Conservation (phyloP, 2,329 filamentous ascomycete genomes). For the Zasmidium cellare region DNA sequence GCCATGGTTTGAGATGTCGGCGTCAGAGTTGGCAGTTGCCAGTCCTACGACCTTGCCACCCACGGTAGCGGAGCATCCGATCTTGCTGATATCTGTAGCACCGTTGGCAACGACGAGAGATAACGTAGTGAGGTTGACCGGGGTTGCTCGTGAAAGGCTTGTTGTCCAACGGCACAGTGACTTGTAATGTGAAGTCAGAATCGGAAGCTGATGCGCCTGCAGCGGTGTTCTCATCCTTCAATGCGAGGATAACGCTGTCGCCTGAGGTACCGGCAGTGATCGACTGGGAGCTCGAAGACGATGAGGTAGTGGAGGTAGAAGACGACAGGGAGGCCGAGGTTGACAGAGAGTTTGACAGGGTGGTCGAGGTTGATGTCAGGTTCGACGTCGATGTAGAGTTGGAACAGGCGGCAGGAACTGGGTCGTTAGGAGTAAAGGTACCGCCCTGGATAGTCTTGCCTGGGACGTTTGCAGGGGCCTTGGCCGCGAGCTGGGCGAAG, state of each 20-base stretch:
- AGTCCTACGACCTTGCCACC: not conserved
- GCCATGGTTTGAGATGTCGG: not conserved
- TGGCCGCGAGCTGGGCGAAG: not conserved
- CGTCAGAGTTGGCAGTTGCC: not conserved
- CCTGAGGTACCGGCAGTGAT: not conserved
- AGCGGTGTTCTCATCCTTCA: not conserved
- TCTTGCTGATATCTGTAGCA: not conserved
- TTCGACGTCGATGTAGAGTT: not conserved
- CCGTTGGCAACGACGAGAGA: not conserved
- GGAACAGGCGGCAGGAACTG: not conserved
- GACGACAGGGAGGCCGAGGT: too few species aligned
- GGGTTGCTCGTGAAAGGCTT: not conserved
- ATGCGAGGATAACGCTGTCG: not conserved
- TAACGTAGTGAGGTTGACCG: not conserved
- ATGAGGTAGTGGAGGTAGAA: too few species aligned
- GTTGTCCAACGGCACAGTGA: not conserved
- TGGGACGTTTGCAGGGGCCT: not conserved
- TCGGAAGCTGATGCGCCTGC: not conserved
- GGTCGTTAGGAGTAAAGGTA: not conserved
- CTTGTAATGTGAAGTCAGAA: not conserved
- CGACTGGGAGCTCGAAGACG: too few species aligned
- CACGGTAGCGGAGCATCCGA: not conserved
- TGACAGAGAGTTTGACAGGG: not conserved
- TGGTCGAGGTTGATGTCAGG: too few species aligned
- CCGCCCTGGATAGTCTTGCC: not conserved